phyloP scores from a whole-genome alignment of 345 rosid genomes.

The Hypericum androsaemum region DNA sequence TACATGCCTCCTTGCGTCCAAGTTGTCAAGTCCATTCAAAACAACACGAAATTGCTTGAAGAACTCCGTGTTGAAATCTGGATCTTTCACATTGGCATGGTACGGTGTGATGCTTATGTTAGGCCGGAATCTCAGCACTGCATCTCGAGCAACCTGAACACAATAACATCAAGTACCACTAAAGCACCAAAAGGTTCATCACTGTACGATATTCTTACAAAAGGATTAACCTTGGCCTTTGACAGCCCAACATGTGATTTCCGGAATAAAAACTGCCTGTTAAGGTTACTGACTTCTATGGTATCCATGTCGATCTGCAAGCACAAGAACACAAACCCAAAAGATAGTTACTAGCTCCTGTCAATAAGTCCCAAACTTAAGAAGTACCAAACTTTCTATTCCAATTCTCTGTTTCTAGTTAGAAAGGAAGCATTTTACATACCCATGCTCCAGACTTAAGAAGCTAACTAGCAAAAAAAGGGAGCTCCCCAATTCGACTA shows the following conservation, averaged over 20 bases:
- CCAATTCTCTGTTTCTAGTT: too few relatives aligned
- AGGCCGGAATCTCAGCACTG: constrained; percentile 90
- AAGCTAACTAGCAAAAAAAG: too few relatives aligned
- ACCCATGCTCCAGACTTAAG: too few relatives aligned
- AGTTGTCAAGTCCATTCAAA: constrained; percentile 91
- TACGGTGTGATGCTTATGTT: constrained; percentile 65
- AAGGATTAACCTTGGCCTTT: constrained; percentile 63
- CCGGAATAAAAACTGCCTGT: constrained; percentile 90
- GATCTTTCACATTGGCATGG: constrained; percentile 86
- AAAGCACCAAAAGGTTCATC: background rate
- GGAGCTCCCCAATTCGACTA: too few relatives aligned
- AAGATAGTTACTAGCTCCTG: too few relatives aligned
- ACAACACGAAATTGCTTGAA: constrained; percentile 91
- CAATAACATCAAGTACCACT: constrained; percentile 3
- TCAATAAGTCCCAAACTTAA: too few relatives aligned
- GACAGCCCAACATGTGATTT: constrained; percentile 93
- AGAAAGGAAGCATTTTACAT: too few relatives aligned
- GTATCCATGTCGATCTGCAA: constrained; percentile 98
- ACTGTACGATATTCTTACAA: too few relatives aligned
- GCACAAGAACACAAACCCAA: constrained; percentile 5
- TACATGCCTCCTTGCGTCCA: constrained; percentile 94
- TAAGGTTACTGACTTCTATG: constrained; percentile 97
- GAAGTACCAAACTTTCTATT: too few relatives aligned
- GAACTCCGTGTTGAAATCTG: constrained; percentile 75
- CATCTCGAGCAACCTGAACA: constrained; percentile 90